Percentiles rank a stretch among this genome's conserved stretches.
phyloP scores from a whole-genome alignment of 164 flowering plant genomes.

The Litsea cubeba region DNA sequence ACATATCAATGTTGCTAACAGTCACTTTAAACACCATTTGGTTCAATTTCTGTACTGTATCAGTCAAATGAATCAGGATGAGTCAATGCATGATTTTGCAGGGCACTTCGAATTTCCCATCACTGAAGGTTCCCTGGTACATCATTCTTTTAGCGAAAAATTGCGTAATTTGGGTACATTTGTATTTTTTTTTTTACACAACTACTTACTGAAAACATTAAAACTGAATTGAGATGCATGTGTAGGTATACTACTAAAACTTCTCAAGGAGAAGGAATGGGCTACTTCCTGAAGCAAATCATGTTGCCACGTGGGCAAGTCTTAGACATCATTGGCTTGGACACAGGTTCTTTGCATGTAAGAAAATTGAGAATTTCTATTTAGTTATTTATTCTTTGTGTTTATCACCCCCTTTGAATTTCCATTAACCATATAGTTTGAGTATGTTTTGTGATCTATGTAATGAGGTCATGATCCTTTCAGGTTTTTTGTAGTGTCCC shows the following conservation, averaged over 20 bases:
- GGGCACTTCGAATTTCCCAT: conserved; percentile 38
- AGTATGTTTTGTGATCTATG: not conserved
- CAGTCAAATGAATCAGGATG: not conserved
- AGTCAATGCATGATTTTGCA: conserved; percentile 18
- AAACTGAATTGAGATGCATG: not conserved
- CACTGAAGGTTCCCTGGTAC: conserved; percentile 59
- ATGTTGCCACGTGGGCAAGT: conserved; percentile 27
- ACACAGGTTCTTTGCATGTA: conserved; percentile 44
- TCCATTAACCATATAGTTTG: not conserved
- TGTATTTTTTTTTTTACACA: not conserved
- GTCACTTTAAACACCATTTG: not conserved
- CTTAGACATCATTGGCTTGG: conserved; percentile 39
- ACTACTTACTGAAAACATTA: not conserved
- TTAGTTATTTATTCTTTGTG: not conserved
- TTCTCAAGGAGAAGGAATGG: conserved; percentile 20
- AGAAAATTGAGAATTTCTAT: not conserved
- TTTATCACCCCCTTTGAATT: too few relatives aligned
- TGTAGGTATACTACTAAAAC: conserved; percentile 54
- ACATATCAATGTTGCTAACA: not conserved
- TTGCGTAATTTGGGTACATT: not conserved
- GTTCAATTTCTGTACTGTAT: not conserved
- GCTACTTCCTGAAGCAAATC: conserved; percentile 35
- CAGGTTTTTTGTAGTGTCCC: not conserved
- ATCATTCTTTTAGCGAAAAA: not conserved
- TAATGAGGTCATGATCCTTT: not conserved